A percentile compares a stretch with the other conserved stretches of the same genome.
Evolutionary conservation across 2,329 filamentous ascomycete genomes (phyloP).

Genomic region (Penicillium griseofulvum): DNA sequence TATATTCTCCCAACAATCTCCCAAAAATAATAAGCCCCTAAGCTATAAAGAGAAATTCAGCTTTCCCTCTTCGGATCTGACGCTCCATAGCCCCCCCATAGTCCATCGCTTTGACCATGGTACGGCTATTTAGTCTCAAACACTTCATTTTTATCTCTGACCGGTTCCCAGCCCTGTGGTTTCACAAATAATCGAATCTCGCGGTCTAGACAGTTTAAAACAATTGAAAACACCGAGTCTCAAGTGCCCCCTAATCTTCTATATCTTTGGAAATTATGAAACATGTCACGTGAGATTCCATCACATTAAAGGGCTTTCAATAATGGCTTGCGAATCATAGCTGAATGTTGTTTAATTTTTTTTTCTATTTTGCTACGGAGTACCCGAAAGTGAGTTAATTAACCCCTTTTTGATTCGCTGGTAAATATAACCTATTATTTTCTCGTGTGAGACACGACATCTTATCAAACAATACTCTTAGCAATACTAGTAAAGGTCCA

Average conservation of each 20-base stretch:
- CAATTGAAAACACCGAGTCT: too few relatives aligned
- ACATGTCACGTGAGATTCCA: slow-evolving; percentile 15
- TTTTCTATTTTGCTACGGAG: not conserved
- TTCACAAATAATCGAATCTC: not conserved
- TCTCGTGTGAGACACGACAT: too few relatives aligned
- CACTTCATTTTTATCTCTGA: not conserved
- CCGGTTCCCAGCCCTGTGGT: not conserved
- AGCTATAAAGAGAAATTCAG: not conserved
- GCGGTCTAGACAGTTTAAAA: not conserved
- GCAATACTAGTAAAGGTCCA: too few relatives aligned
- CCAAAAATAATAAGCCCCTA: not conserved
- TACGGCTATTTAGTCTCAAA: slow-evolving; percentile 1
- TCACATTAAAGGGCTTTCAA: not conserved
- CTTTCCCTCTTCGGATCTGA: not conserved
- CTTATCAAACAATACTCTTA: too few relatives aligned
- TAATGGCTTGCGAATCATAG: not conserved
- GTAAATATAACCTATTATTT: too few relatives aligned
- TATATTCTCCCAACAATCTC: not conserved
- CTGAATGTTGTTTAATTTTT: not conserved
- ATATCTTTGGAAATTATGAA: slow-evolving; percentile 14
- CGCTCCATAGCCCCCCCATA: slow-evolving; percentile 1
- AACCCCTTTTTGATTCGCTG: too few relatives aligned
- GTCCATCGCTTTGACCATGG: not conserved
- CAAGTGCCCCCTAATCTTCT: not conserved
- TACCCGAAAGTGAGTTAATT: too few relatives aligned